These are phyloP conservation scores for Candida silvatica DNA, from an alignment of 805 yeast species.

Conservation along the genomic window DNA sequence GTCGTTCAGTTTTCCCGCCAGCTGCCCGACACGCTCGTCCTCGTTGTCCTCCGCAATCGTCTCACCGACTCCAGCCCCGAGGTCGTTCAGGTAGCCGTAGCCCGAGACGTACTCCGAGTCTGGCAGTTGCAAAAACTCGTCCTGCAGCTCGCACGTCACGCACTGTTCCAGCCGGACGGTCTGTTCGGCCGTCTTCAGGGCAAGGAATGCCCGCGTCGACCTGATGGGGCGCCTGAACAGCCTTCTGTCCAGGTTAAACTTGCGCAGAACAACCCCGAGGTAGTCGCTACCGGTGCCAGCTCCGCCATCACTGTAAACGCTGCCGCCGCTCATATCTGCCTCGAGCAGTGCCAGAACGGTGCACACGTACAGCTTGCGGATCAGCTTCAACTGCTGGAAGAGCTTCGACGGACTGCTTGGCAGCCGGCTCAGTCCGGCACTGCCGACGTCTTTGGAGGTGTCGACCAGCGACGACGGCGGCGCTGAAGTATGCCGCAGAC, in stretches of 20 bases:
- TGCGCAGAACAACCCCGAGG: neutral
- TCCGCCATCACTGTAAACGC: neutral
- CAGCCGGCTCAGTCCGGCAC: conserved; percentile 4
- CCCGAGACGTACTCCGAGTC: too few species aligned
- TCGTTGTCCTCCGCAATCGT: conserved; percentile 15
- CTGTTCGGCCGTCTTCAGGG: conserved; percentile 9
- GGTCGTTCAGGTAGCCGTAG: too few species aligned
- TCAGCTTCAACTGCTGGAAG: conserved; percentile 9
- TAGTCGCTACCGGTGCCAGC: neutral
- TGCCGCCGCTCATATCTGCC: neutral
- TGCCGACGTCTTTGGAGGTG: neutral
- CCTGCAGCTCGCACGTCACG: conserved; percentile 11
- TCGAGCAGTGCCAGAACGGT: conserved; percentile 15
- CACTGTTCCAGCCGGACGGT: conserved; percentile 7
- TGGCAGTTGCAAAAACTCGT: neutral
- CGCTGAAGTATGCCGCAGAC: neutral
- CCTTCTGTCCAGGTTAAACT: conserved; percentile 9
- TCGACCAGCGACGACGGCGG: neutral
- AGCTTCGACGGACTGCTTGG: conserved; percentile 11
- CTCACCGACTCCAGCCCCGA: conserved; percentile 4
- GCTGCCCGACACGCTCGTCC: conserved; percentile 3
- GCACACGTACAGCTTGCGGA: conserved; percentile 18
- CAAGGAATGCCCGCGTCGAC: conserved; percentile 9
- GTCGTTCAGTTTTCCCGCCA: neutral
- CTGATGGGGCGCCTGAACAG: conserved; percentile 1